phyloP scores from a whole-genome alignment of 352 stramenopile genomes.

The Phytophthora melonis region DNA sequence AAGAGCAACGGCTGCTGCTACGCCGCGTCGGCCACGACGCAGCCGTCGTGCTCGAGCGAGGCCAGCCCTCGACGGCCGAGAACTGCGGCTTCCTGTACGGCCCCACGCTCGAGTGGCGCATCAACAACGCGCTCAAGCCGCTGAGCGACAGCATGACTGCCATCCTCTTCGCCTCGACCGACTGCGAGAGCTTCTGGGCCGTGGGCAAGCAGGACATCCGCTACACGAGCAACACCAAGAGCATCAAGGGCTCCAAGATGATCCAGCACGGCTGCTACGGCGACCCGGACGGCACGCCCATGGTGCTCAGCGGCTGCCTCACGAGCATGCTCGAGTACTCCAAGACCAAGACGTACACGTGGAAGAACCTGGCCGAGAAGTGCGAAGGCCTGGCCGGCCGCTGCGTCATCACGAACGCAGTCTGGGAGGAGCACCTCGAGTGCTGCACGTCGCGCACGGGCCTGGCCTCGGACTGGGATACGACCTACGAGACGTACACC shows the following conservation, averaged over 20 bases:
- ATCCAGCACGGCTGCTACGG: conserved; percentile 90
- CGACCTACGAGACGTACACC: conserved; percentile 75
- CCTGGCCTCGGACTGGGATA: conserved; percentile 77
- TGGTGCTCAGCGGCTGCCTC: conserved; percentile 87
- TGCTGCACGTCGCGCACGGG: conserved; percentile 74
- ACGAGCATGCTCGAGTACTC: conserved; percentile 75
- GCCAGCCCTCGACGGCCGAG: conserved; percentile 68
- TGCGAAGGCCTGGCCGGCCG: conserved; percentile 79
- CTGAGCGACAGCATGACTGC: conserved; percentile 60
- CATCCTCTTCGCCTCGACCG: conserved; percentile 86
- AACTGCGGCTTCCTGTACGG: conserved; percentile 87
- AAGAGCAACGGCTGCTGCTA: conserved; percentile 88
- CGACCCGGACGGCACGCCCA: conserved; percentile 55
- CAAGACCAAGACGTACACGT: conserved; percentile 86
- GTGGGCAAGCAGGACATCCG: conserved; percentile 81
- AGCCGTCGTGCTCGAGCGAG: conserved; percentile 68
- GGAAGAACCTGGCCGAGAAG: conserved; percentile 85
- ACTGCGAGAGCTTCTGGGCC: conserved; percentile 89
- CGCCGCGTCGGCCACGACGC: conserved; percentile 57
- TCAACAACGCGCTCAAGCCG: conserved; percentile 65
- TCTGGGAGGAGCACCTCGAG: conserved; percentile 86
- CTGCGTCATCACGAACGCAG: conserved; percentile 86
- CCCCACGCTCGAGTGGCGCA: conserved; percentile 86
- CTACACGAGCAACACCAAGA: conserved; percentile 76
- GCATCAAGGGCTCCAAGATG: conserved; percentile 80